Evolutionary conservation across 768 basidiomycete genomes (phyloP).

Genomic region (Suillus discolor): DNA sequence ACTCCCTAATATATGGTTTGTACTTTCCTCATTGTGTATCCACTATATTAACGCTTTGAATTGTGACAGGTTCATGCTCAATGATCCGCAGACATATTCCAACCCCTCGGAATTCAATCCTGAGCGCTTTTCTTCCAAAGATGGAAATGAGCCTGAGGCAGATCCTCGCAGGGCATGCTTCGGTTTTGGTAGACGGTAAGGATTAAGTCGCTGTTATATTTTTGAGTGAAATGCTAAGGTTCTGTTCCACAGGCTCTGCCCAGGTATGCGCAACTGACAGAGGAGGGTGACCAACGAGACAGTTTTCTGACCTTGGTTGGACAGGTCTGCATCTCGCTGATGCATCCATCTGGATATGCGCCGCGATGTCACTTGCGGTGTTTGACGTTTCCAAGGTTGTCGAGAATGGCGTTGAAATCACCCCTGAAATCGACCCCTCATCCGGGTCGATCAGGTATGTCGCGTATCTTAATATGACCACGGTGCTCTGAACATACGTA

Average conservation of each 20-base stretch:
- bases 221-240: not conserved
- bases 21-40: slow-evolving; percentile 3
- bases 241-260: slow-evolving; percentile 16
- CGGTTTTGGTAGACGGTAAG: slow-evolving; percentile 34
- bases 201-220: not conserved
- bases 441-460: slow-evolving; percentile 49
- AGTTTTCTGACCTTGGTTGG: not conserved
- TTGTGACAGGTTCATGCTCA: slow-evolving; percentile 50
- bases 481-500: slow-evolving; percentile 2
- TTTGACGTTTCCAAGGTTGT: slow-evolving; percentile 45
- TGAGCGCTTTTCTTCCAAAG: slow-evolving; percentile 31
- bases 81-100: slow-evolving; percentile 44
- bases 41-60: not conserved
- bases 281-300: not conserved
- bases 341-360: slow-evolving; percentile 26
- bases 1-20: slow-evolving; percentile 28
- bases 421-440: slow-evolving; percentile 44
- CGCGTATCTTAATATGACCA: not conserved
- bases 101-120: slow-evolving; percentile 36
- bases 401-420: slow-evolving; percentile 43
- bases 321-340: slow-evolving; percentile 34
- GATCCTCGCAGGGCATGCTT: slow-evolving; percentile 22
- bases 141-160: slow-evolving; percentile 19
- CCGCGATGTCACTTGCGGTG: slow-evolving; percentile 44
- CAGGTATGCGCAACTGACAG: slow-evolving; percentile 15